These are phyloP conservation scores for Blepharisma undulans DNA, from an alignment of 169 alveolate genomes.

Conservation along the genomic window DNA sequence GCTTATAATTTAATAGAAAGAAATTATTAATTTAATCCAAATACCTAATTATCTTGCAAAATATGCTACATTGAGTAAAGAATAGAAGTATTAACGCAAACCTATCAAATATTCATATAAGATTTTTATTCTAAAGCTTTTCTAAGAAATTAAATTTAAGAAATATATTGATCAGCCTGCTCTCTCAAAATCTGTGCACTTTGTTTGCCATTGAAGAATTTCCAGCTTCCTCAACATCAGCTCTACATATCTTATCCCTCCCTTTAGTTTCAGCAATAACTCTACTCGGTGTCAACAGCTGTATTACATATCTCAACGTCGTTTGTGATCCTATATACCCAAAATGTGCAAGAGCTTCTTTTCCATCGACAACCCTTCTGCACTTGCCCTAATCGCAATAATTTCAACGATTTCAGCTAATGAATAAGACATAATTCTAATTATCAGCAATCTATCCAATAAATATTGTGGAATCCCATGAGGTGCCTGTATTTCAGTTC, in stretches of 20 bases:
- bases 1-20: no score
- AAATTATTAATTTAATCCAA: no score
- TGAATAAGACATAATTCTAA: conserved; percentile 97
- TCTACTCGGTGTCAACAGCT: conserved; percentile 95
- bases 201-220: conserved; percentile 96
- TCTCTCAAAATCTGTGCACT: conserved; percentile 94
- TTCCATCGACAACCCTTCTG: conserved; percentile 93
- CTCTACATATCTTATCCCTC: conserved; percentile 84
- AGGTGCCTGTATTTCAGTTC: conserved; percentile 97
- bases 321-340: conserved; percentile 97
- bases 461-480: conserved; percentile 99
- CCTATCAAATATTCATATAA: no score
- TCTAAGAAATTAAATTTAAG: no score
- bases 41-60: no score
- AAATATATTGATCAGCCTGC: conserved; percentile 91
- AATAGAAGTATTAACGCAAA: no score
- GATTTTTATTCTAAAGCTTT: no score
- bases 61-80: no score
- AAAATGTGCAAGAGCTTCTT: conserved; percentile 94
- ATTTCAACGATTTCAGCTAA: conserved; percentile 92
- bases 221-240: conserved; percentile 95
- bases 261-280: conserved; percentile 94
- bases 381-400: conserved; percentile 95
- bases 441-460: conserved; percentile 96
- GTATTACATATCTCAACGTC: conserved; percentile 92